Base-by-base conservation (phyloP, 1,284 basidiomycete species). In the Lignosus rhinocerotis region DNA sequence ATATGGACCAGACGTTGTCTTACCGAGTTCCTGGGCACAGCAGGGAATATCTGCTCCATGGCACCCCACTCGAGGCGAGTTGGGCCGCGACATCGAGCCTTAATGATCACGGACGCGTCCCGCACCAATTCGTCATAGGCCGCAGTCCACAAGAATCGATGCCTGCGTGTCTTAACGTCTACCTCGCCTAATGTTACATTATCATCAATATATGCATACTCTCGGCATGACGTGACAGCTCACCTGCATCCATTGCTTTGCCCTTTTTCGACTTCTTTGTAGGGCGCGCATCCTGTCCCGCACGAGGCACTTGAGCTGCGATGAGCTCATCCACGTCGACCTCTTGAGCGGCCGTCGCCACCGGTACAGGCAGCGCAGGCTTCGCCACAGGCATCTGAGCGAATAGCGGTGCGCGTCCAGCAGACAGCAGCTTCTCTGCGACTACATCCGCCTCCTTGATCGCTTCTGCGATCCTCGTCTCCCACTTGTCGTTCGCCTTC, bases 41-140 rank as follows among this genome's bases (percentile, higher is more conserved):
- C 81, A 1, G 88, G 88, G 70, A 95, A 94, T 16, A 95, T 81
- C 71, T 93, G 88, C 67, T 86, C 85, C 57, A 90, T 80, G 19
- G 87, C 87, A 11, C 78, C 79, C 81, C 87, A 88, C 63, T 91
- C 88, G 42, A 90, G 76, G 56, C 87, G 82, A 21, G 78, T 73
- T 32, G 79, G 70, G 55, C 76, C 69, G 51, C 86, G 79, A 70
- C 89, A 92, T 25, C 95, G 86, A 16, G 90, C 90, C 61, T 84
- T 84, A 55, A 97, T 85, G 63, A 98, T 88, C 1, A 85, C 90
- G 44, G 85, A 88, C 1, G 88, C 88, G 69, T 98, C 95, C 53
- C 90, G 83, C 41, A 89, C 85, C 32, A 95, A 80, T 61, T 96
- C 95, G 62, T 96, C 93, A 61, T 88, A 94, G 50, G 94, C 91